Evolutionary conservation across 257 asterid genomes (phyloP).

Genomic region (Rauvolfia tetraphylla): DNA sequence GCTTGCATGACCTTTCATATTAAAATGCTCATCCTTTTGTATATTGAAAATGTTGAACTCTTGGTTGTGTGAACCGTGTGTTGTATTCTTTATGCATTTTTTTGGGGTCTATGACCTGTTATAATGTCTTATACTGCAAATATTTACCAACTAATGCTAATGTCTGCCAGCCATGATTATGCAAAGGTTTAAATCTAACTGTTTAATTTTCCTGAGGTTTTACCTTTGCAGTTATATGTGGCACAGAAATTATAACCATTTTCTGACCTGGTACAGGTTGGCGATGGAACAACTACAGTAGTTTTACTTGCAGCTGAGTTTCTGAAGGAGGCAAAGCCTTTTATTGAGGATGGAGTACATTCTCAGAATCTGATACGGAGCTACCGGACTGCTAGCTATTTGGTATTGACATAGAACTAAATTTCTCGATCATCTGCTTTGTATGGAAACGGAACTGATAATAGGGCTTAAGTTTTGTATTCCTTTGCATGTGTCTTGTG

Average conservation of each 20-base stretch:
- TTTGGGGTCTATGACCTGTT: background rate
- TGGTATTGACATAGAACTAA: conserved; percentile 41
- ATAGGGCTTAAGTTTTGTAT: background rate
- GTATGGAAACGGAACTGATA: conserved; percentile 17
- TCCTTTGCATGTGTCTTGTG: background rate
- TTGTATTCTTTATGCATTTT: background rate
- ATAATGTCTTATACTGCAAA: background rate
- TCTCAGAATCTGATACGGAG: conserved; percentile 93
- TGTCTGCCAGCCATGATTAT: background rate
- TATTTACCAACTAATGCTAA: background rate
- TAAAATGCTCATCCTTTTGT: background rate
- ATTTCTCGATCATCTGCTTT: background rate
- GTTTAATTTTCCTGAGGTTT: background rate
- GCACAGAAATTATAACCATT: conserved; percentile 6
- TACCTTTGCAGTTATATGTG: background rate
- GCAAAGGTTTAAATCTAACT: background rate
- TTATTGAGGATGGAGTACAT: conserved; percentile 96
- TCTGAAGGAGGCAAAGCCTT: conserved; percentile 96
- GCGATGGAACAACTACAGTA: conserved; percentile 98
- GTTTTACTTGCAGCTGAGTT: conserved; percentile 97
- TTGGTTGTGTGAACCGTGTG: background rate
- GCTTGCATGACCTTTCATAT: background rate
- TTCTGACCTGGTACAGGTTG: conserved; percentile 59
- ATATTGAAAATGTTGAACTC: background rate
- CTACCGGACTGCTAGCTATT: conserved; percentile 67